Evolutionary conservation across 2,329 filamentous ascomycete genomes (phyloP), one percentile per base, ranked within the genome.

Genomic region (Byssochlamys sp.): DNA sequence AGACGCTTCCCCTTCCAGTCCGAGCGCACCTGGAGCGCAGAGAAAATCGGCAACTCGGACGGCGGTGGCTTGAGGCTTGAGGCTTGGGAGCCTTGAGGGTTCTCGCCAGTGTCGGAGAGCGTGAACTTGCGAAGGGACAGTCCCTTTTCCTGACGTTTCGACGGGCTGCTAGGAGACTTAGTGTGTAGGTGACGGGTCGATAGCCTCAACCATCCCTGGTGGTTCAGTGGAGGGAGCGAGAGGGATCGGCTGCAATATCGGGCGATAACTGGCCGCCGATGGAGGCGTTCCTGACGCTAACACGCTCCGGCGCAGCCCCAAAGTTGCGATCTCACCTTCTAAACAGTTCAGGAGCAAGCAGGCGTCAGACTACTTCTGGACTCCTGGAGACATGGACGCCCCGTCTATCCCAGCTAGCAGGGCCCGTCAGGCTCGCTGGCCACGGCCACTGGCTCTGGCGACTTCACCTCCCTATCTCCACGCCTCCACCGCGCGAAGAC

Each of bases 261-360:
- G 9, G 10, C 14, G 4, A 1, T 60, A 53, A 67, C 66, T 68
- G 66, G 14, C 24, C 35, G 11, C 19, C 10, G 35, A 5, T 4
- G n/a, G 9, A 56, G 60, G 59, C 64, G 66, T 68, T 65, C 66
- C 66, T 68, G 66, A 62, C 65, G 57, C 66, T 63, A 66, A 48
- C 53, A 26, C 4, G 58, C 58, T 58, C 59, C 58, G 26, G 54
- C 12, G 24, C 27, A 26, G 24, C 5, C 39, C 39, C 39, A 45
- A 45, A 45, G 39, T 45, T 45, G 39, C 9, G 39, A 45, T 51
- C 49, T 26, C 49, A 28, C 49, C 14, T 28, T 51, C 25, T 26
- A 51, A 28, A 26, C 49, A 19, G 19, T 24, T 51, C 49, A 51
- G 49, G 49, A 26, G 49, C 24, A 19, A 19, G 19, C 19, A 19